A percentile compares a stretch with the other conserved stretches of the same genome.
These are phyloP conservation scores for Aspergillus uvarum DNA, from an alignment of 2,329 filamentous ascomycete species.

Conservation along the genomic window DNA sequence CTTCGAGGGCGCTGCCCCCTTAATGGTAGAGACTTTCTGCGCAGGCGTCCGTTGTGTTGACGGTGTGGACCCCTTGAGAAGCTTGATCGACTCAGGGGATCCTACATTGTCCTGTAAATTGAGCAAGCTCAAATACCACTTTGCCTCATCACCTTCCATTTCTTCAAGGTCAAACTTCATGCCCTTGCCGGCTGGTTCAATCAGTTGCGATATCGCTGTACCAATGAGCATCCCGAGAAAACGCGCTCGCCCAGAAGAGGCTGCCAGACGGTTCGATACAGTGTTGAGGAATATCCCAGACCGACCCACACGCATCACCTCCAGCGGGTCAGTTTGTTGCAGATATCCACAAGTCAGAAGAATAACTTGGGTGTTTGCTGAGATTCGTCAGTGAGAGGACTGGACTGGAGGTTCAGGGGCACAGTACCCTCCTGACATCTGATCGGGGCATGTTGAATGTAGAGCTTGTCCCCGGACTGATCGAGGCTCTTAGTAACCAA, in stretches of 20 bases:
- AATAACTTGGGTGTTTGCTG: conserved; percentile 76
- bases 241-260: conserved; percentile 71
- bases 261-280: conserved; percentile 80
- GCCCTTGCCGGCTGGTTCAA: conserved; percentile 65
- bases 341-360: conserved; percentile 77
- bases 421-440: conserved; percentile 78
- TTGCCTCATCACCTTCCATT: conserved; percentile 68
- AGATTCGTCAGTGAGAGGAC: conserved; percentile 23
- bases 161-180: conserved; percentile 86
- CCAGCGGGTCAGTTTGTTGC: conserved; percentile 63
- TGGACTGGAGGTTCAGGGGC: no score
- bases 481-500: conserved; percentile 67
- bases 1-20: conserved; percentile 1
- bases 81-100: conserved; percentile 52
- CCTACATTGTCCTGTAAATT: conserved; percentile 64
- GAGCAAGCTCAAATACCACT: conserved; percentile 70
- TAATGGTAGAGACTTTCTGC: conserved; percentile 9
- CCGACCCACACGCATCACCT: conserved; percentile 67
- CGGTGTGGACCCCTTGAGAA: conserved; percentile 17
- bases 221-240: conserved; percentile 88
- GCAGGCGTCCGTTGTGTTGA: conserved; percentile 18
- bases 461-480: conserved; percentile 81
- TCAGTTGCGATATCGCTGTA: conserved; percentile 65
- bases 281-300: conserved; percentile 72
- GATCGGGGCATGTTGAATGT: conserved; percentile 80